Percentiles rank a stretch among this genome's conserved stretches.
These are phyloP conservation scores for Hordeum pubiflorum DNA, from an alignment of 202 grass and related monocot species.

Conservation along the genomic window DNA sequence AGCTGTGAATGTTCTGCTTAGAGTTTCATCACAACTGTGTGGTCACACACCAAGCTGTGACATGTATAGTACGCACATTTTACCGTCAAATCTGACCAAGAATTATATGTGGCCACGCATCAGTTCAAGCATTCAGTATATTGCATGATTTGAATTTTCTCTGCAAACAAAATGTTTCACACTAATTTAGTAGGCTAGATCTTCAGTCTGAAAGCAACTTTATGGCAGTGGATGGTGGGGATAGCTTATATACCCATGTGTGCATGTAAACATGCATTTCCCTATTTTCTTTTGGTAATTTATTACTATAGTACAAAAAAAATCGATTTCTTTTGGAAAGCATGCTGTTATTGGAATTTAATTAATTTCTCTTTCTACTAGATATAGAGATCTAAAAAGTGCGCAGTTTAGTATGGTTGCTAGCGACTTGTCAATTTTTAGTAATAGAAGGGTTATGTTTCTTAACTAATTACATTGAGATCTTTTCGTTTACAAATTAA, in stretches of 20 bases:
- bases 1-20: neutral
- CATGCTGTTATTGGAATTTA: neutral
- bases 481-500: neutral
- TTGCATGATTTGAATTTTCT: neutral
- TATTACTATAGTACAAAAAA: neutral
- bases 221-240: neutral
- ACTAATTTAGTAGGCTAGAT: neutral
- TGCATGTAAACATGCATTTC: neutral
- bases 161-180: constrained; percentile 11
- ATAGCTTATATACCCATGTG: neutral
- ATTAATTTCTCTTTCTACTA: neutral
- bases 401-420: neutral
- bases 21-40: neutral
- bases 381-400: neutral
- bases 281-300: neutral
- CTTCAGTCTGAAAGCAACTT: neutral
- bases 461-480: neutral
- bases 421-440: neutral
- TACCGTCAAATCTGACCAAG: neutral
- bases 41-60: neutral
- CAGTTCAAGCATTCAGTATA: neutral
- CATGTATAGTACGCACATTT: neutral
- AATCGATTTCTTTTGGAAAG: neutral
- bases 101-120: neutral
- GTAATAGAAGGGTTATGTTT: neutral